A percentile compares a stretch with the other conserved stretches of the same genome.
Evolutionary conservation across 2,329 filamentous ascomycete species (phyloP).

Genomic region (Colletotrichum costaricense): DNA sequence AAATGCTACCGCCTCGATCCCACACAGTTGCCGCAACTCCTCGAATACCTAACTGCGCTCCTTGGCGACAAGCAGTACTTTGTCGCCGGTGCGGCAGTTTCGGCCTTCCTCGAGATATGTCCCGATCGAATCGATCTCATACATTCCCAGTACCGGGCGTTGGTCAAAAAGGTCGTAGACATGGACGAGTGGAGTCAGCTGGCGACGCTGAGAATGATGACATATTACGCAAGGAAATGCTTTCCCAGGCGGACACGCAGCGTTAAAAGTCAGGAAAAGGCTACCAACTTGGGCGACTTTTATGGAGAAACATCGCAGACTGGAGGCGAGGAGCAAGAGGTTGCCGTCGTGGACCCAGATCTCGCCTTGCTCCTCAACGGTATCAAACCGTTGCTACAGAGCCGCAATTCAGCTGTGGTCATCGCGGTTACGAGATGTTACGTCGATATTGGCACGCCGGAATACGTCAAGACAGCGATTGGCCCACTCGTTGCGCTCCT

Average conservation of each 20-base stretch:
- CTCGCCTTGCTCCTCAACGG: slow-evolving; percentile 82
- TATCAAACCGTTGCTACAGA: slow-evolving; percentile 88
- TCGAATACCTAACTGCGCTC: slow-evolving; percentile 82
- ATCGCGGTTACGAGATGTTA: slow-evolving; percentile 89
- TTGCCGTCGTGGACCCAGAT: slow-evolving; percentile 80
- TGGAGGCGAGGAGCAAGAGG: slow-evolving; percentile 59
- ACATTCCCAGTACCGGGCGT: slow-evolving; percentile 86
- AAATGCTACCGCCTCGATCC: slow-evolving; percentile 96
- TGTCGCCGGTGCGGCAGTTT: slow-evolving; percentile 93
- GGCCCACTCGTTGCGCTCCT: slow-evolving; percentile 89
- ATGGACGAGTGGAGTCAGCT: slow-evolving; percentile 99
- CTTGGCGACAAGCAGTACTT: slow-evolving; percentile 95
- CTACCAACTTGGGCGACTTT: slow-evolving; percentile 74
- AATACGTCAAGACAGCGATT: slow-evolving; percentile 80
- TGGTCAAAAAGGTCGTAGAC: slow-evolving; percentile 92
- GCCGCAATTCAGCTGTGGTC: slow-evolving; percentile 92
- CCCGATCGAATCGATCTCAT: slow-evolving; percentile 89
- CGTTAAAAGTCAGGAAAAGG: slow-evolving; percentile 55
- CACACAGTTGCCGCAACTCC: slow-evolving; percentile 82
- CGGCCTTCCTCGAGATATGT: slow-evolving; percentile 89
- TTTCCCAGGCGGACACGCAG: slow-evolving; percentile 79
- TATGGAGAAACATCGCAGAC: slow-evolving; percentile 75
- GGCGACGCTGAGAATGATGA: slow-evolving; percentile 83
- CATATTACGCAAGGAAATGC: slow-evolving; percentile 85
- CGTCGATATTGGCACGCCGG: slow-evolving; percentile 82